A percentile compares a stretch with the other conserved stretches of the same genome.
phyloP scores from a whole-genome alignment of 2,329 filamentous ascomycete species.

The Graphiopsis chlorocephala region DNA sequence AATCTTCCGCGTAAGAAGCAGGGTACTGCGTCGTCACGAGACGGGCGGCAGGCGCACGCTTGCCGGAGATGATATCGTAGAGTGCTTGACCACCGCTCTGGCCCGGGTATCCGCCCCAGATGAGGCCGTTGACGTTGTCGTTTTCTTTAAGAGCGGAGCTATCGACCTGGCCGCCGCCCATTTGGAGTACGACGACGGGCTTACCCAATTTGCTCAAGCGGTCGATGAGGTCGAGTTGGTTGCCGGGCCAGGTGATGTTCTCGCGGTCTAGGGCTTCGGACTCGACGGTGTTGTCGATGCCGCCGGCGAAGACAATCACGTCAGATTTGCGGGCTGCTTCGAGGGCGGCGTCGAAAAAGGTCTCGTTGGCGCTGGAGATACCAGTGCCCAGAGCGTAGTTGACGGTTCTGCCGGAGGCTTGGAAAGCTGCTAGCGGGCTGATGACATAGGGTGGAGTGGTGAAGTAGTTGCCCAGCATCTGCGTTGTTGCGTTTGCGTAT shows the following conservation, averaged over 20 bases:
- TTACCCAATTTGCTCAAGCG: constrained; percentile 39
- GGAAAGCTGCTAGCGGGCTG: constrained; percentile 22
- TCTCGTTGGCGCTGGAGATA: constrained; percentile 20
- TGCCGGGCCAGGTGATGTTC: constrained; percentile 43
- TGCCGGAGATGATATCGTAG: constrained; percentile 43
- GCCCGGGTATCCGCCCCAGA: constrained; percentile 47
- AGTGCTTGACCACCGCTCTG: constrained; percentile 44
- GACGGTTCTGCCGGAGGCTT: constrained; percentile 18
- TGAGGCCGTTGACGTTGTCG: constrained; percentile 39
- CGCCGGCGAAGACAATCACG: constrained; percentile 25
- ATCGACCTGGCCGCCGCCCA: constrained; percentile 45
- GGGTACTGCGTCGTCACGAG: constrained; percentile 39
- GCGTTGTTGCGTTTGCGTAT: constrained; percentile 54
- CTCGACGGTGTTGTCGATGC: constrained; percentile 41
- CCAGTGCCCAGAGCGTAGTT: constrained; percentile 21
- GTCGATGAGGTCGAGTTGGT: constrained; percentile 41
- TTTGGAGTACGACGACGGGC: constrained; percentile 38
- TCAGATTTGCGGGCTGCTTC: constrained; percentile 22
- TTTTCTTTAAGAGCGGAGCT: constrained; percentile 39
- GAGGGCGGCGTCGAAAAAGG: constrained; percentile 20
- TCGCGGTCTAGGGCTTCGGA: constrained; percentile 42
- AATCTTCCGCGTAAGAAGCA: constrained; percentile 37
- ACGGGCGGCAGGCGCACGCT: constrained; percentile 42
- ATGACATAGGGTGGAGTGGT: constrained; percentile 22
- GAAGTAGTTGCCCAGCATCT: constrained; percentile 57